phyloP scores from a whole-genome alignment of 2,329 filamentous ascomycete genomes.

The Arthrocladium fulminans region DNA sequence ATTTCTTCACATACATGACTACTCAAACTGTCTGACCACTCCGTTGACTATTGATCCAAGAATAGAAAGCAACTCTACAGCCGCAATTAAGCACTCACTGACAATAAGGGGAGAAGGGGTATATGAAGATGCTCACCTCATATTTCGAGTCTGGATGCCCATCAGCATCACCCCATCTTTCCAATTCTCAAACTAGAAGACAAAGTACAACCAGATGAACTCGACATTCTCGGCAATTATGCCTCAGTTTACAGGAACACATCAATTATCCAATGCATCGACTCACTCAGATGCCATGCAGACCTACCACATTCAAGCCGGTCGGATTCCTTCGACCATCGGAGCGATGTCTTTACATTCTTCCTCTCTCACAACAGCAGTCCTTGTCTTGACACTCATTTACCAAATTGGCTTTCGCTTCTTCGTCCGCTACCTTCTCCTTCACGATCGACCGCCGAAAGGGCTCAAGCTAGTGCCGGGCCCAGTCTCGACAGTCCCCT shows the following conservation, averaged over 20 bases:
- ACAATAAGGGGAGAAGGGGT: neutral
- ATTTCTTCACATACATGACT: neutral
- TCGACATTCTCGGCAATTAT: neutral
- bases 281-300: neutral
- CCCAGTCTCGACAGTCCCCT: constrained; percentile 13
- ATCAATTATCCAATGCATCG: neutral
- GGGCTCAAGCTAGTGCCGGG: constrained; percentile 12
- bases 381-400: constrained; percentile 2
- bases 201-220: neutral
- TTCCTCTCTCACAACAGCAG: neutral
- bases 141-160: neutral
- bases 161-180: neutral
- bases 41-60: neutral
- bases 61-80: neutral
- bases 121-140: neutral
- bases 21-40: neutral
- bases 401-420: neutral
- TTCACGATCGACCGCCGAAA: constrained; percentile 13
- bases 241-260: neutral
- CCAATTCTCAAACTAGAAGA: neutral
- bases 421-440: constrained; percentile 31
- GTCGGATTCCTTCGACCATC: neutral
- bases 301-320: neutral
- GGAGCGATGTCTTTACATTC: neutral
- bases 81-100: too few species aligned